Evolutionary conservation across 306 rosid species (phyloP), one percentile per base, ranked within the genome.

Genomic region (Sindora glabra): DNA sequence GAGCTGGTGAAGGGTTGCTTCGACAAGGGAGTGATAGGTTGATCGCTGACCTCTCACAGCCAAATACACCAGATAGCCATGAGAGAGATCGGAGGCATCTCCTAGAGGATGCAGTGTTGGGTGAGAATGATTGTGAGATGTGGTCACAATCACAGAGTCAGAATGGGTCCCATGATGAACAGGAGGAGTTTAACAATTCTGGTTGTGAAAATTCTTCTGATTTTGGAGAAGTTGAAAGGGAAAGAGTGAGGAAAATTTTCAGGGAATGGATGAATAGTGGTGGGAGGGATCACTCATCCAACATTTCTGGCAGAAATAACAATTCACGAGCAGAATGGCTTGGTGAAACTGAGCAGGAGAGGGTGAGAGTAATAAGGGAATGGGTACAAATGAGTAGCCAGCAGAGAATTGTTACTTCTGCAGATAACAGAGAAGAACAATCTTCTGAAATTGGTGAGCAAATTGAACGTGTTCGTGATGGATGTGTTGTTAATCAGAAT

Each of bases 321-420:
- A 53, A 78, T 65, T 64, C 85, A 54, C 78, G 92, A 79, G 82
- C 82, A 24, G 90, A 76, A 53, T 73, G 89, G 80, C 90, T 73
- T 8, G 96, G 86, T 58, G 95, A 86, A 84, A 80, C 79, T 37
- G 97, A 89, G 72, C 99, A 82, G 81, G 99, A 80, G 77, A 80
- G 97, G 75, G 96, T 82, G 65, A 80, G 94, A 69, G 49, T 74
- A 63, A 70, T 78, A 60, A 86, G 99, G 81, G 96, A 92, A 77
- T 77, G 89, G 99, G 90, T 79, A 34, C 94, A 76, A 59, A 65
- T 59, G 73, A 92, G 86, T 84, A 72, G 86, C 75, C 95, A 70
- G 78, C 88, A 78, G 66, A 70, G 86, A 55, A 80, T 70, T 49
- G 59, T 64, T 59, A 52, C 86, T 58, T 72, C 52, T 71, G 83